phyloP scores from a whole-genome alignment of 192 early-diverging fungal species.

The Dissophora globulifera region DNA sequence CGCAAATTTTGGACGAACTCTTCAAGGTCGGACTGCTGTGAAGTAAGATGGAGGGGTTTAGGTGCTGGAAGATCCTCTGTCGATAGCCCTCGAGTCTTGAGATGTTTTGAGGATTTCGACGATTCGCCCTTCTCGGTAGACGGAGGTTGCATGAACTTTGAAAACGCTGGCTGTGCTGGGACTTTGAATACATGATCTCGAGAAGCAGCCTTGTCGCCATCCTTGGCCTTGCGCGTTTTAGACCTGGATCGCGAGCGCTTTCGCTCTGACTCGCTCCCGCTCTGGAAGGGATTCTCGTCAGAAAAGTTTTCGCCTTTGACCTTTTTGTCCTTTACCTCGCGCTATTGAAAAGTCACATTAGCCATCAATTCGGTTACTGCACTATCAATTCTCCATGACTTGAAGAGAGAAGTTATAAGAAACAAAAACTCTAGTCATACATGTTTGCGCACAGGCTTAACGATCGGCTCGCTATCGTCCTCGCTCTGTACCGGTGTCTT shows the following conservation, averaged over 20 bases:
- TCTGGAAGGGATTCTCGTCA: slow-evolving; percentile 56
- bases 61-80: slow-evolving; percentile 12
- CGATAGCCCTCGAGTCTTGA: slow-evolving; percentile 1
- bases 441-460: background rate
- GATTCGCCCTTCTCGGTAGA: background rate
- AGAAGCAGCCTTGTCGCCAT: background rate
- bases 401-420: no score
- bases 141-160: slow-evolving; percentile 32
- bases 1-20: slow-evolving; percentile 10
- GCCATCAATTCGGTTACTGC: no score
- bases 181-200: slow-evolving; percentile 41
- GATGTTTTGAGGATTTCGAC: slow-evolving; percentile 7
- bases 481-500: slow-evolving; percentile 19
- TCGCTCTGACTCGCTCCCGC: slow-evolving; percentile 41
- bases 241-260: slow-evolving; percentile 44
- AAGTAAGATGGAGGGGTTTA: slow-evolving; percentile 2
- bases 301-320: slow-evolving; percentile 41
- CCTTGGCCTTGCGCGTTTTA: slow-evolving; percentile 10
- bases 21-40: slow-evolving; percentile 1
- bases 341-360: background rate
- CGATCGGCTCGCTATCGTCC: slow-evolving; percentile 7
- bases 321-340: slow-evolving; percentile 15
- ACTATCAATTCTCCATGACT: no score
- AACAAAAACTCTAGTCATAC: background rate
- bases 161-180: slow-evolving; percentile 36